These are phyloP conservation scores for Basipetospora chlamydospora DNA, from an alignment of 2,329 filamentous ascomycete genomes.

Conservation along the genomic window DNA sequence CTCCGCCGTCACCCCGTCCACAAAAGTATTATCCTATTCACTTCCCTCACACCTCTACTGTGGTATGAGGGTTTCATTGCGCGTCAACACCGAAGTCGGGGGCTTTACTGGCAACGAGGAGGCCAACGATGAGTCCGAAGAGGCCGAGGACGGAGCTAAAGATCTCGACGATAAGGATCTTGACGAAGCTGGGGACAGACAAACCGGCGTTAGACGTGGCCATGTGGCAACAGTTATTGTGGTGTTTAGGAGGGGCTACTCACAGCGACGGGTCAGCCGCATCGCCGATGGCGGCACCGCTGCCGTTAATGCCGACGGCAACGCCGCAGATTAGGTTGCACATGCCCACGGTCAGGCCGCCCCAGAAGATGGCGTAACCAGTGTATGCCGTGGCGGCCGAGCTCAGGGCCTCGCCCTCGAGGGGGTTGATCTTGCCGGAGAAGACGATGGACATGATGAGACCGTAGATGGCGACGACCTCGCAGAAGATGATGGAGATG, in stretches of 20 bases:
- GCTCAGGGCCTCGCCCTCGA: conserved; percentile 51
- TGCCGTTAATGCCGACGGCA: conserved; percentile 95
- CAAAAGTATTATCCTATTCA: too few relatives aligned
- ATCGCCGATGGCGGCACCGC: conserved; percentile 88
- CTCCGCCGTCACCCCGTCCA: too few relatives aligned
- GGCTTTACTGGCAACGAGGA: conserved; percentile 77
- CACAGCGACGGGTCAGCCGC: conserved; percentile 83
- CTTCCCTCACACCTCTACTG: too few relatives aligned
- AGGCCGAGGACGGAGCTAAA: conserved; percentile 96
- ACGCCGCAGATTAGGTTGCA: conserved; percentile 96
- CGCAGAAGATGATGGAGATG: conserved; percentile 99
- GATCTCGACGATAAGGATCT: conserved; percentile 97
- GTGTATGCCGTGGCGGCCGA: conserved; percentile 79
- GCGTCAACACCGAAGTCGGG: conserved; percentile 44
- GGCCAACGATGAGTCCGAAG: conserved; percentile 88
- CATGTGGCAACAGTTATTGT: too few relatives aligned
- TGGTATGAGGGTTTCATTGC: too few relatives aligned
- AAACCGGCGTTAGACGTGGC: neutral
- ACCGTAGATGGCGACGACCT: conserved; percentile 98
- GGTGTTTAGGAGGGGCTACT: too few relatives aligned
- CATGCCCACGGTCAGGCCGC: conserved; percentile 80
- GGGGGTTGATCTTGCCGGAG: conserved; percentile 65
- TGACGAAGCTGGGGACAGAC: conserved; percentile 60
- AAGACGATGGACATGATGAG: conserved; percentile 99
- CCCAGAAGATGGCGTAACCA: conserved; percentile 92